Percentiles rank a stretch among this genome's conserved stretches.
phyloP scores from a whole-genome alignment of 163 green algal genomes.

The Scenedesmus sp. region DNA sequence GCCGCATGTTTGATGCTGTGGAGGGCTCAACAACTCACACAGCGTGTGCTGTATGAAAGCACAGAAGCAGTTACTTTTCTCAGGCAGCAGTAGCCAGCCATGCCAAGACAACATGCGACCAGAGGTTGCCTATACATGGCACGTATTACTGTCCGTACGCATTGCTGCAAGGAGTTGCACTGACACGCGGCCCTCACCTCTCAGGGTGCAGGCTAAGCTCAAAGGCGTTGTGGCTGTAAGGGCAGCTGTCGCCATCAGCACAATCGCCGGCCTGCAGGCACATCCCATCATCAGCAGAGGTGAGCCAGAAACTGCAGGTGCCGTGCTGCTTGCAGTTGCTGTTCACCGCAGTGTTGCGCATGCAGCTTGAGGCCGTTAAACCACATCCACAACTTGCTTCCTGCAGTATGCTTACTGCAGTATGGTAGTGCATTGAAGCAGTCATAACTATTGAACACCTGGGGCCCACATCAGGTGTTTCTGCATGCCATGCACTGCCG shows the following conservation, averaged over 20 bases:
- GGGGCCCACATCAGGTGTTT: background rate
- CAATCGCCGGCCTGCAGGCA: constrained; percentile 48
- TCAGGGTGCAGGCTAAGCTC: constrained; percentile 60
- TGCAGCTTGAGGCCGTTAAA: background rate
- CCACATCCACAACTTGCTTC: too few species aligned
- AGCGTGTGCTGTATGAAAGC: too few species aligned
- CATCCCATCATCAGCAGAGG: background rate
- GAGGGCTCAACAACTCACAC: too few species aligned
- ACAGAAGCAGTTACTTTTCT: too few species aligned
- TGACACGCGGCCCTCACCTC: constrained; percentile 60
- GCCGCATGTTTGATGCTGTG: background rate
- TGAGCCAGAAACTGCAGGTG: background rate
- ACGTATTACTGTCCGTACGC: too few species aligned
- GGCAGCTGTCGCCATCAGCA: constrained; percentile 52
- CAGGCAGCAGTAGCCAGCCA: background rate
- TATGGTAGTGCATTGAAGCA: background rate
- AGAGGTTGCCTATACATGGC: too few species aligned
- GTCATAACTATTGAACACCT: background rate
- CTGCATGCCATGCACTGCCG: too few species aligned
- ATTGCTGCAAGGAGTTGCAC: background rate
- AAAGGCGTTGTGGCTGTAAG: constrained; percentile 61
- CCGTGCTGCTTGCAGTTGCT: background rate
- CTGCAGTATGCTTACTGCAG: too few species aligned
- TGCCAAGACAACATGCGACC: too few species aligned
- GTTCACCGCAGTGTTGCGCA: background rate